Evolutionary conservation across 2,329 filamentous ascomycete species (phyloP), one percentile per base, ranked within the genome.

Genomic region (Calonectria ilicicola): DNA sequence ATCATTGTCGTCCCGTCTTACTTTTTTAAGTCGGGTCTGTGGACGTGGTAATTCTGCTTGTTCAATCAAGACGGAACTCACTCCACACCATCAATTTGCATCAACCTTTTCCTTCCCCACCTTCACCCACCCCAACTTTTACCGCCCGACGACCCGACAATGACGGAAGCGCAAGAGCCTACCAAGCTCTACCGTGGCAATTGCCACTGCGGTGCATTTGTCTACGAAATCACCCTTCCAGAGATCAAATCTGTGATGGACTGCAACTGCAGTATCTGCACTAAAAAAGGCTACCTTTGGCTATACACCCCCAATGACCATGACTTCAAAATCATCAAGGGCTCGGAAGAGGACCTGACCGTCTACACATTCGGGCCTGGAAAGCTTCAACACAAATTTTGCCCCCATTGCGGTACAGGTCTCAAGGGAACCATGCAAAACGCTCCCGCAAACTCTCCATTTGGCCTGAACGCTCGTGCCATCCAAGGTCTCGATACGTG

Each of bases 221-320:
- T 89, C 74, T 91, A 87, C 79, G 88, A 88, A 78, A 77, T 85
- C 67, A 80, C 83, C 3, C 56, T 91, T 15, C 89, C 91, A 26
- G 90, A 93, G 79, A 86, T 94, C 72, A 90, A 89, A 77, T 81
- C 86, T 5, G 87, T 86, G 7, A 80, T 82, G 5, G 86, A 89
- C 78, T 93, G 93, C 83, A 92, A 92, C 82, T 94, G 93, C 84
- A 93, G 91, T 83, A 89, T 93, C 75, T 93, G 93, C 80, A 77
- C 75, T 77, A 89, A 85, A 76, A 89, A 88, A 79, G 86, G 82
- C 19, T 86, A 86, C 51, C 78, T 87, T 44, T 87, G 82, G 79
- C 56, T 82, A 23, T 79, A 84, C 40, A 79, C 82, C 8, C 77
- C 79, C 5, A 73, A 75, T 0, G 77, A 74, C 3, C 78, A 81